Base-by-base conservation (phyloP, 192 early-diverging fungal genomes). In the Coemansia reversa region DNA sequence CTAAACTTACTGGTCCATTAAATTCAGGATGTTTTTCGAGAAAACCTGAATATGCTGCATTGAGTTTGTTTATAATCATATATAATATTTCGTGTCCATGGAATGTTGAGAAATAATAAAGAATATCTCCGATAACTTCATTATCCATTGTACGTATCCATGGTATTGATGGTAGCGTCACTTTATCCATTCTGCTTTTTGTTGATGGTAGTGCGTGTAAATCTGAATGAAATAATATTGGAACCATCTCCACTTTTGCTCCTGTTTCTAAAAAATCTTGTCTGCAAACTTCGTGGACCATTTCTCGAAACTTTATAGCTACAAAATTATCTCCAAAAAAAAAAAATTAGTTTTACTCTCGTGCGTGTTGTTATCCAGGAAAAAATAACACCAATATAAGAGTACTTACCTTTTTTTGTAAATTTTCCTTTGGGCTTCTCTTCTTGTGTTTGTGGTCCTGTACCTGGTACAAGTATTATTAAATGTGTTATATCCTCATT, bases 1-100 rank as follows among this genome's bases (percentile, higher is more conserved):
- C 78, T 7, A 91, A 69, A 23, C 70, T 74, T 30, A 90, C 71
- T 22, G 83, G 74, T 6, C 90, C 90, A 45, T 74, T 72, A 60
- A 91, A 91, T 18, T 74, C 66, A 2, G 90, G 86, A 62, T 91
- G 75, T 19, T 68, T 69, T 18, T 58, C 66, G 51, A 84, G 56
- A 49, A 90, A 90, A 18, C 70, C 63, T 2, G 66, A 53, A 56
- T 90, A 90, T 0, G 86, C 83, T 6, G 67, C 63, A 61, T 87
- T 90, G 25, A 83, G 72, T 55, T 88, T 83, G 7, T 62, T 54
- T 1, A 81, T 84, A 11, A 88, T 83, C 58, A 85, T 83, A 0
- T 71, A 59, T 1, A 86, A 72, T 35, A 89, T 84, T n/a, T 58
- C 47, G 29, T 70, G 63, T 7, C 85, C 85, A 64, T 84, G 83